Evolutionary conservation across 2,329 filamentous ascomycete genomes (phyloP), one percentile per base, ranked within the genome.

Genomic region (Sodiomyces alkalinus): DNA sequence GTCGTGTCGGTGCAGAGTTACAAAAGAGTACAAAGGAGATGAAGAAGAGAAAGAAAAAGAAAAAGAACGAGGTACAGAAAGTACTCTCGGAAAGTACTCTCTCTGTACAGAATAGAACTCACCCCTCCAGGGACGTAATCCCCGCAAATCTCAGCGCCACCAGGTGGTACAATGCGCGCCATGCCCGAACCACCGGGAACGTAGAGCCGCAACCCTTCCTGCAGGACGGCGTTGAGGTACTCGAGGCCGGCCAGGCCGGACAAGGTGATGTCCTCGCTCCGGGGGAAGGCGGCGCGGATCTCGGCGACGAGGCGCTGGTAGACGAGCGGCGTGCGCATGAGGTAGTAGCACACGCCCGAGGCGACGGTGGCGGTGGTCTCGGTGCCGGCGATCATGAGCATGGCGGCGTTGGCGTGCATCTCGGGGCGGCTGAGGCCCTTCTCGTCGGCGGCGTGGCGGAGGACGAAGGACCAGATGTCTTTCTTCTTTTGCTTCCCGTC

Each of bases 171-270:
- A 12, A 44, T 33, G 3, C 53, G 34, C 8, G 39, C 39, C 16
- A 48, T 32, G n/a, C 34, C 31, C 14, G 33, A 33, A 28, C 38
- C 26, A 7, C 35, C 37, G 2, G 41, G 42, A 6, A 56, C 52
- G 28, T 53, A 59, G 4, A 56, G 33, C 6, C 61, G 44, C 19
- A 65, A 41, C 4, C 41, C 43, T 40, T 64, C 60, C 1, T 60
- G 45, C 7, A 63, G 37, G 20, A 42, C 47, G 2, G 56, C 58
- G 11, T 47, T 39, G 25, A 62, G 38, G 35, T 50, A 39, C 1
- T 39, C 31, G 0, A 60, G 40, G 9, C 41, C 33, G 27, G 40
- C 33, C 4, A 48, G 38, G 15, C 35, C 35, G 33, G 37, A 13
- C 16, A 42, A 43, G 13, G 32, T 24, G 32, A 44, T 44, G 7